Conservation (phyloP, 805 yeast species). For the Priceomyces castillae region DNA sequence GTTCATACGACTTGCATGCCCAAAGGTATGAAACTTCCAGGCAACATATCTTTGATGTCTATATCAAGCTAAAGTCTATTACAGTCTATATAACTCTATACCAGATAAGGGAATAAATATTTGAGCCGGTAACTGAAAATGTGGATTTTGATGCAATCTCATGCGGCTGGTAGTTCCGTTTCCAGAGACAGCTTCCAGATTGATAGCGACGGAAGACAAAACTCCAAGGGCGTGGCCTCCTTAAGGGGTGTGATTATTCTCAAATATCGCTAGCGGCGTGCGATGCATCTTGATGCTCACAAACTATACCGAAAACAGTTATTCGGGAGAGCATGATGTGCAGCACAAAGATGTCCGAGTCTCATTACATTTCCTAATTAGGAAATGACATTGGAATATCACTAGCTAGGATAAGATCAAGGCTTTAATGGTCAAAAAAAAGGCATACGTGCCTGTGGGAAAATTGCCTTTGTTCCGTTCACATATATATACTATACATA, state of each 20-base stretch:
- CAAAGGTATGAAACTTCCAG: too few relatives aligned
- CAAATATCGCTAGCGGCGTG: background rate
- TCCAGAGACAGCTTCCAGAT: background rate
- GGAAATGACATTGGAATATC: conserved; percentile 10
- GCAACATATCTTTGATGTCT: too few relatives aligned
- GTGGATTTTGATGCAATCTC: background rate
- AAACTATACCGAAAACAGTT: conserved; percentile 9
- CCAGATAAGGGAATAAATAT: background rate
- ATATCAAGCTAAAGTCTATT: background rate
- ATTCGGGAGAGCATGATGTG: background rate
- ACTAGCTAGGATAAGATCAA: conserved; percentile 1
- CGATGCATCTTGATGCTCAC: too few relatives aligned
- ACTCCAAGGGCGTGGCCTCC: background rate
- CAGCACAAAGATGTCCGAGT: conserved; percentile 1
- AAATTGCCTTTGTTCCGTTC: background rate
- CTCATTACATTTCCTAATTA: conserved; percentile 15
- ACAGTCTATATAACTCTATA: background rate
- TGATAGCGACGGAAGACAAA: background rate
- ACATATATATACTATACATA: conserved; percentile 1
- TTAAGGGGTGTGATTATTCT: background rate
- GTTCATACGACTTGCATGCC: too few relatives aligned
- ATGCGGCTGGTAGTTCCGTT: background rate
- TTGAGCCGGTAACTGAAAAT: background rate
- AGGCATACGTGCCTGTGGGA: background rate
- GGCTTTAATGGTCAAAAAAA: background rate